These are phyloP conservation scores for Naegleria fowleri DNA, from an alignment of 208 protist species.

Conservation along the genomic window DNA sequence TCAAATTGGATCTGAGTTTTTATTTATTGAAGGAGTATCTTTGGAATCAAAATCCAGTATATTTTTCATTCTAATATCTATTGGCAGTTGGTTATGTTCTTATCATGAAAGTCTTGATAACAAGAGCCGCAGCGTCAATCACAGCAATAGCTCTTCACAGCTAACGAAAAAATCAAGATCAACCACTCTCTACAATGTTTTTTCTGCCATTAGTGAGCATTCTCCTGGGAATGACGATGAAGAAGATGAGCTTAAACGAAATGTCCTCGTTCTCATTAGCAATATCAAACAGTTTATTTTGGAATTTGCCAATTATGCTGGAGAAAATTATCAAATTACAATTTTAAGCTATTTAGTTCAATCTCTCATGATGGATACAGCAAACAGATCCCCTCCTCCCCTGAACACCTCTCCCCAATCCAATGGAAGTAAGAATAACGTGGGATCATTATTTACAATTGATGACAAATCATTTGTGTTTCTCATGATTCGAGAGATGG, in stretches of 20 bases:
- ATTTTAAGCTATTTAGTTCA: background rate
- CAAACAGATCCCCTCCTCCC: background rate
- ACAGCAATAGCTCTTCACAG: background rate
- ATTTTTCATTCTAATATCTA: background rate
- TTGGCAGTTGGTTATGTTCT: background rate
- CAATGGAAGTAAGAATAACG: no score
- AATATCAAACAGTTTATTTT: background rate
- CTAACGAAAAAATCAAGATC: background rate
- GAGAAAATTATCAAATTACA: background rate
- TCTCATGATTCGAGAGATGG: background rate
- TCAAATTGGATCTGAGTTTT: background rate
- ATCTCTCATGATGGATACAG: background rate
- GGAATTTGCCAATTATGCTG: background rate
- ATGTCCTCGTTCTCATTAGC: background rate
- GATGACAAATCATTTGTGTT: background rate
- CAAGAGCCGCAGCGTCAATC: background rate
- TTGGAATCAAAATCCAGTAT: background rate
- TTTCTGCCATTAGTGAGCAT: background rate
- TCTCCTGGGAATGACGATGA: background rate
- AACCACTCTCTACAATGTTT: background rate
- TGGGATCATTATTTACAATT: background rate
- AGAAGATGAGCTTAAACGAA: background rate
- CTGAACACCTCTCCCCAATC: background rate
- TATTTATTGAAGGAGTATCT: background rate
- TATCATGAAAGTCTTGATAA: background rate